phyloP scores from a whole-genome alignment of 805 yeast species.

The Yarrowia hollandica region DNA sequence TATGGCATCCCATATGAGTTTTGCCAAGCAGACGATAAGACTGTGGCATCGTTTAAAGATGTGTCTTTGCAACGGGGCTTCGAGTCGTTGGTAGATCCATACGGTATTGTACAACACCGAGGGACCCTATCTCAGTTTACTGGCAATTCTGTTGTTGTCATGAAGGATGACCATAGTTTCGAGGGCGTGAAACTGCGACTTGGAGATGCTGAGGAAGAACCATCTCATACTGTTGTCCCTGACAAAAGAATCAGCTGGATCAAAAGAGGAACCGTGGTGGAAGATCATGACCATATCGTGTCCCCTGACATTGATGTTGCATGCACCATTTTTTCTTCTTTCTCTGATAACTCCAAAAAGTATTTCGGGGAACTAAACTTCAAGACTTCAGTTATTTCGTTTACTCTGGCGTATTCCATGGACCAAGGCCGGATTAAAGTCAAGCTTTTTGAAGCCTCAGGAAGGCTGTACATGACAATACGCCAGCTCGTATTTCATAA shows the following conservation, averaged over 20 bases:
- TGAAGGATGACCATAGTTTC: slow-evolving; percentile 9
- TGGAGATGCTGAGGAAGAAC: background rate
- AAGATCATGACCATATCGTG: background rate
- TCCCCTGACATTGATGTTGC: background rate
- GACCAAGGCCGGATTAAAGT: slow-evolving; percentile 10
- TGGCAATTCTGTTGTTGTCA: background rate
- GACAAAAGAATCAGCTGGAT: background rate
- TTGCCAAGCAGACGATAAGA: background rate
- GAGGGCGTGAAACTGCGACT: slow-evolving; percentile 6
- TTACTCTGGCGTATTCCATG: slow-evolving; percentile 8
- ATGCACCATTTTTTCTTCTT: background rate
- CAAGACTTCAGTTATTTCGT: background rate
- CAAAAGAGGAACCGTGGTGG: background rate
- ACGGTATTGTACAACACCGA: background rate
- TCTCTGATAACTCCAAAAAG: background rate
- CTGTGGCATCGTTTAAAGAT: background rate
- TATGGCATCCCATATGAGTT: background rate
- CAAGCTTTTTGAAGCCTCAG: slow-evolving; percentile 14
- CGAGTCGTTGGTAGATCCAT: background rate
- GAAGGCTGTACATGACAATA: background rate
- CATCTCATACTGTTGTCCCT: background rate
- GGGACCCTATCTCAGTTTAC: background rate
- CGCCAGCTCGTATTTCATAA: slow-evolving; percentile 10
- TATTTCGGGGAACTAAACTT: slow-evolving; percentile 15
- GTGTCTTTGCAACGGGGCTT: background rate